phyloP scores from a whole-genome alignment of 139 green algal genomes.

The Pleodorina starrii region DNA sequence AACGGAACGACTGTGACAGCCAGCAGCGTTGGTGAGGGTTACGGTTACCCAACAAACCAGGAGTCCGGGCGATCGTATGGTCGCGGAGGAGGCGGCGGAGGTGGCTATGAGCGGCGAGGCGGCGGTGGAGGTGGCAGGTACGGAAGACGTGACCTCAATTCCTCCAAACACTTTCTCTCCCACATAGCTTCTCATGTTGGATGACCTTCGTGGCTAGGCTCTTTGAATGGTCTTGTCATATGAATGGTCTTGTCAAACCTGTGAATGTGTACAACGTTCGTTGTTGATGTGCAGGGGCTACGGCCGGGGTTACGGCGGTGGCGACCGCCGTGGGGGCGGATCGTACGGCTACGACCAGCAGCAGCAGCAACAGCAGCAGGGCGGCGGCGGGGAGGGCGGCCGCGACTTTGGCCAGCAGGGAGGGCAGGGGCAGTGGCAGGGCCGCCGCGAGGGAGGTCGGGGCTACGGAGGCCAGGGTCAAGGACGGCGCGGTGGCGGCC shows the following conservation, averaged over 20 bases:
- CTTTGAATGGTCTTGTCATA: too few species aligned
- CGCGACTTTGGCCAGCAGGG: neutral
- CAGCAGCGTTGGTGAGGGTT: neutral
- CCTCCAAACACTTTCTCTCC: too few species aligned
- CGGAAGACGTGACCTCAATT: neutral
- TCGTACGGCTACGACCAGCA: neutral
- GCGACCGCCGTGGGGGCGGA: neutral
- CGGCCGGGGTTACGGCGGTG: neutral
- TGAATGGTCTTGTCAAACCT: too few species aligned
- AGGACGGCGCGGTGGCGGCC: neutral
- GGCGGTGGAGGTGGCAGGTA: constrained; percentile 16
- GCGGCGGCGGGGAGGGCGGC: neutral
- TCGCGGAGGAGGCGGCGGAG: neutral
- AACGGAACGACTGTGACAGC: neutral
- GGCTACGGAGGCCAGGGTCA: neutral
- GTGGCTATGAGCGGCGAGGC: neutral
- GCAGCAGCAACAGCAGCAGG: constrained; percentile 15
- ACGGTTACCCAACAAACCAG: neutral
- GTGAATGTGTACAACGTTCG: too few species aligned
- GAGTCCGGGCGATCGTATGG: neutral
- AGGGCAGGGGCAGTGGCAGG: constrained; percentile 19
- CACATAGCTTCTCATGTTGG: too few species aligned
- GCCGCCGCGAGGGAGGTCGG: neutral
- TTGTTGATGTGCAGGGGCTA: constrained; percentile 21
- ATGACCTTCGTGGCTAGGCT: too few species aligned